These are phyloP conservation scores for Gliomastix tumulicola DNA, from an alignment of 2,329 filamentous ascomycete genomes.

Conservation along the genomic window DNA sequence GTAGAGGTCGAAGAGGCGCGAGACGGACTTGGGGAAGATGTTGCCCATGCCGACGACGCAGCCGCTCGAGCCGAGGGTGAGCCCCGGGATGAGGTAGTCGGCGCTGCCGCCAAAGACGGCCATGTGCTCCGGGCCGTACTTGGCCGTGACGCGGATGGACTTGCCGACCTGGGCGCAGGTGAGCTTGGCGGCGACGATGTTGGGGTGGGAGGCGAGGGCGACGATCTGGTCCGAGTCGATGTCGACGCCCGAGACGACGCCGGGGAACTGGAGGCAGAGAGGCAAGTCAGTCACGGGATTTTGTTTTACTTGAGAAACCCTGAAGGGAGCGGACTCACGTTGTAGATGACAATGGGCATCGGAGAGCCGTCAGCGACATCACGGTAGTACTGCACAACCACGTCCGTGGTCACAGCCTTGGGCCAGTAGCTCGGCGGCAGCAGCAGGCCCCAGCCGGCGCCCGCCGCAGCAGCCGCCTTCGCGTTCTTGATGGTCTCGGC, in stretches of 20 bases:
- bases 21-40: conserved; percentile 34
- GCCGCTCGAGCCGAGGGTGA: conserved; percentile 28
- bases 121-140: conserved; percentile 28
- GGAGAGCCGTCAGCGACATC: conserved; percentile 55
- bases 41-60: conserved; percentile 39
- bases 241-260: conserved; percentile 57
- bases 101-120: conserved; percentile 34
- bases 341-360: conserved; percentile 62
- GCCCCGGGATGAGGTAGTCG: conserved; percentile 32
- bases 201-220: conserved; percentile 51
- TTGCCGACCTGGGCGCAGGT: conserved; percentile 66
- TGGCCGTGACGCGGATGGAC: conserved; percentile 48
- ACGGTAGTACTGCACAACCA: conserved; percentile 58
- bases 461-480: conserved; percentile 58
- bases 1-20: conserved; percentile 32
- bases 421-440: conserved; percentile 70
- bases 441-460: conserved; percentile 67
- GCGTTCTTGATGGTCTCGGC: conserved; percentile 58
- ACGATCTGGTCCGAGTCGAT: conserved; percentile 56
- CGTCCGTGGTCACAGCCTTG: conserved; percentile 38
- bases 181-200: conserved; percentile 62
- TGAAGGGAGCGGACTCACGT: conserved; percentile 28
- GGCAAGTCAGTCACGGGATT: no score
- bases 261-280: conserved; percentile 38
- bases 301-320: no score